Evolutionary conservation across 169 alveolate species (phyloP), one percentile per base, ranked within the genome.

Genomic region (Cryptosporidium muris): DNA sequence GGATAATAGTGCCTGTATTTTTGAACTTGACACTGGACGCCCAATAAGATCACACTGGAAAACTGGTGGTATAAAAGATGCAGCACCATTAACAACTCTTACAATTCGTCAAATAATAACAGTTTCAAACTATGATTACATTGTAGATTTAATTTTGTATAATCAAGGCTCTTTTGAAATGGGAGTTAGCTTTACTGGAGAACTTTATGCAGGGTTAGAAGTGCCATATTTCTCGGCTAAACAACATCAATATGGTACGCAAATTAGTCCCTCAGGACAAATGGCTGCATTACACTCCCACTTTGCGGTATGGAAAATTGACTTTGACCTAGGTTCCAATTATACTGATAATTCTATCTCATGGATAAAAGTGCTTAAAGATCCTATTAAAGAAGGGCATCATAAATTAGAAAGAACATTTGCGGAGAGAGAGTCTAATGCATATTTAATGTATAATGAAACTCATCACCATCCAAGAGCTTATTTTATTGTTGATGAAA

Each of bases 231-330:
- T 64, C 62, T 88, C 92, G 4, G 92, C 91, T 6, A 63, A 89
- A 14, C 93, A 90, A 58, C 63, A 65, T 11, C 38, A 38, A 34
- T 88, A 90, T 66, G 93, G 93, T 16, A 80, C 91, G 4, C 92
- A 81, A 53, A 89, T 90, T 25, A 81, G 88, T n/a, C 90, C 90
- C 40, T 80, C 92, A 7, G 90, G 88, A 88, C 80, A 91, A 54
- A 88, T 90, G 91, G 93, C 90, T 9, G 92, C 93, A 60, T 64
- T 90, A 45, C 93, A 90, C 47, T 81, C 90, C 2, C 93, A 90
- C 63, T 65, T 88, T 64, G 93, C 91, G 16, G 80, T 89, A 36
- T 90, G 93, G 93, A 88, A 88, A 51, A 67, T 90, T 49, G 93
- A 90, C 63, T 90, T 88, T 45, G 93, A 90, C 54, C 67, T 90